A percentile compares a stretch with the other conserved stretches of the same genome.
phyloP scores from a whole-genome alignment of 1,284 basidiomycete genomes.

The Ceratobasidium sp. region DNA sequence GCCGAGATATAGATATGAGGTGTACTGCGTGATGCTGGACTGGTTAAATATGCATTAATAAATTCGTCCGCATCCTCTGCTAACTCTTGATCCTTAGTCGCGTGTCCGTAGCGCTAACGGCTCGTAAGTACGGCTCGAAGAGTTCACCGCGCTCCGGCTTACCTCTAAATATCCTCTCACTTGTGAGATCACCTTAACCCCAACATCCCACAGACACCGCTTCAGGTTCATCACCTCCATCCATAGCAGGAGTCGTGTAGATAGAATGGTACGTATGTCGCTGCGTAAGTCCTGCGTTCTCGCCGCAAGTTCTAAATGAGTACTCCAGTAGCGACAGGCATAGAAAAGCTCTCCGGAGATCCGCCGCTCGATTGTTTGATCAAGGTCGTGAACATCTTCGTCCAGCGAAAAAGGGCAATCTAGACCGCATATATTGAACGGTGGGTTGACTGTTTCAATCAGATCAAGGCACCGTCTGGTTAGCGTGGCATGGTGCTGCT shows the following conservation, averaged over 20 bases:
- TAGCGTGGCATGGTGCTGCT: not conserved
- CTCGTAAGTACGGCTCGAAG: not conserved
- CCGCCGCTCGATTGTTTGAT: too few relatives aligned
- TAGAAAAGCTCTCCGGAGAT: too few relatives aligned
- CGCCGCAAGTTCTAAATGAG: not conserved
- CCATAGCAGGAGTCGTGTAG: not conserved
- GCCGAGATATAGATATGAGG: not conserved
- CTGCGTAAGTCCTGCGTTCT: not conserved
- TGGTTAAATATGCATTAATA: not conserved
- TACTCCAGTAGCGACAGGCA: not conserved
- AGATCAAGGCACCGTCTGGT: not conserved
- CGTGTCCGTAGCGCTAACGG: not conserved
- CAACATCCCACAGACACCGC: not conserved
- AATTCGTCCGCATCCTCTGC: not conserved
- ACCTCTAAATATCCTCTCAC: not conserved
- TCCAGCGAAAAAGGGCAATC: not conserved
- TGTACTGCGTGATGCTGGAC: not conserved
- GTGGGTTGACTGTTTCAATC: not conserved
- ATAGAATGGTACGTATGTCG: not conserved
- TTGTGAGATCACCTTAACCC: not conserved
- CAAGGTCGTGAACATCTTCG: not conserved
- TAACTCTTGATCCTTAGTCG: not conserved
- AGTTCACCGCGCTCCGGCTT: not conserved
- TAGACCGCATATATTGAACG: constrained; percentile 1
- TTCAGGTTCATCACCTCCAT: not conserved